Evolutionary conservation across 257 asterid genomes (phyloP).

Genomic region (Fraxinus anomala): DNA sequence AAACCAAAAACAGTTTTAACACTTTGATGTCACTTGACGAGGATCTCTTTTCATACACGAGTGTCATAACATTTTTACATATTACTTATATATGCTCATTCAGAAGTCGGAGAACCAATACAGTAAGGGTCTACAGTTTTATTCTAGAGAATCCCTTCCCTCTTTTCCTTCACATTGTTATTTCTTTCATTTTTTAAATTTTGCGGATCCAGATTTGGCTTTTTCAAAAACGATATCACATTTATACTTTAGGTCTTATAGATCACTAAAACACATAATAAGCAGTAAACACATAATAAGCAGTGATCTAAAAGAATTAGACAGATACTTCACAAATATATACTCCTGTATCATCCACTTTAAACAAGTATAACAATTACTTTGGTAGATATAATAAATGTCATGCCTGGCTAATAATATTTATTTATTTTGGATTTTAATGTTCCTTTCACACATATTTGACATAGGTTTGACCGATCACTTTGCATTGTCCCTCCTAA

Average conservation of each 20-base stretch:
- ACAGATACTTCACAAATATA: not conserved
- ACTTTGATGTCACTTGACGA: not conserved
- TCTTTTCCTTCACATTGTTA: not conserved
- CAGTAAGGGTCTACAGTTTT: not conserved
- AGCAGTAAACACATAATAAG: not conserved
- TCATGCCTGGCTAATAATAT: not conserved
- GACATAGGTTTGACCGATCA: not conserved
- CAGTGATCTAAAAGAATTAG: not conserved
- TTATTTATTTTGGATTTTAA: not conserved
- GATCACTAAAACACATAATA: not conserved
- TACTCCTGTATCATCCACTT: not conserved
- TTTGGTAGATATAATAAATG: not conserved
- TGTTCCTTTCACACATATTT: not conserved
- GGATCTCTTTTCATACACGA: not conserved
- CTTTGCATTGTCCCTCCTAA: not conserved
- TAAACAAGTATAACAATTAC: not conserved
- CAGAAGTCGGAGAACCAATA: not conserved
- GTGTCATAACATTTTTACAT: not conserved
- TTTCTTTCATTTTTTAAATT: not conserved
- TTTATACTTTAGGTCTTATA: not conserved
- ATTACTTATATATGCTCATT: not conserved
- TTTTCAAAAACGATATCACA: not conserved
- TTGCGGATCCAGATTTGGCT: not conserved
- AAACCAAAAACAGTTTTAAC: not conserved
- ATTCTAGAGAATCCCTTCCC: not conserved